These are phyloP conservation scores for Gastrolobium bilobum DNA, from an alignment of 306 rosid genomes.

Conservation along the genomic window DNA sequence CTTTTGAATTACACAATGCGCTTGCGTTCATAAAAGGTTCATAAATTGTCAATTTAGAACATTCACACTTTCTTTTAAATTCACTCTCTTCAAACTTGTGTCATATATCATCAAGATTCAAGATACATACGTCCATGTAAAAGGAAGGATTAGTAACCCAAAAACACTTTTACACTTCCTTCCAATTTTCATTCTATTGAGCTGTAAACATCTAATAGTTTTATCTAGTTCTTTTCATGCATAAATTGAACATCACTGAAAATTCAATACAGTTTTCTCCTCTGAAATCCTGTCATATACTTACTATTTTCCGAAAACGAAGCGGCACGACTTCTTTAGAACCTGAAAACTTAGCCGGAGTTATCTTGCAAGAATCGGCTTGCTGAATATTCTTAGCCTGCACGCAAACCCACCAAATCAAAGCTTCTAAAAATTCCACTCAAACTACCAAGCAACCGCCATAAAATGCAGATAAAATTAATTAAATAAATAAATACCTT, in stretches of 20 bases:
- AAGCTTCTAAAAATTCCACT: neutral
- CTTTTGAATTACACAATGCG: neutral
- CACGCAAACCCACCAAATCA: slow-evolving; percentile 15
- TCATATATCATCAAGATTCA: neutral
- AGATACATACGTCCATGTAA: neutral
- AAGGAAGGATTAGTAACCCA: neutral
- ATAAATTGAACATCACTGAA: neutral
- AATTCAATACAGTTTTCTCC: neutral
- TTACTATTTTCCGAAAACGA: slow-evolving; percentile 69
- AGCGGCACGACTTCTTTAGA: slow-evolving; percentile 90
- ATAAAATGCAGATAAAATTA: neutral
- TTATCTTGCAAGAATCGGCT: slow-evolving; percentile 88
- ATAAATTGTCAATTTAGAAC: neutral
- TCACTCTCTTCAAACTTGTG: neutral
- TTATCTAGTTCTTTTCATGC: neutral
- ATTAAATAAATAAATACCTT: slow-evolving; percentile 58
- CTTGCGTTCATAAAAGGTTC: neutral
- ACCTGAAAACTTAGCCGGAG: slow-evolving; percentile 92
- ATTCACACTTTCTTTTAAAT: neutral
- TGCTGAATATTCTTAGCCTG: slow-evolving; percentile 83
- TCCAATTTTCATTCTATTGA: slow-evolving; percentile 9
- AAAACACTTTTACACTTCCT: neutral
- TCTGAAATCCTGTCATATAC: neutral
- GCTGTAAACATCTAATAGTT: slow-evolving; percentile 11
- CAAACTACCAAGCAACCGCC: neutral